Evolutionary conservation across 495 filamentous ascomycete species (phyloP).

Genomic region (Symbiotaphrina buchneri): DNA sequence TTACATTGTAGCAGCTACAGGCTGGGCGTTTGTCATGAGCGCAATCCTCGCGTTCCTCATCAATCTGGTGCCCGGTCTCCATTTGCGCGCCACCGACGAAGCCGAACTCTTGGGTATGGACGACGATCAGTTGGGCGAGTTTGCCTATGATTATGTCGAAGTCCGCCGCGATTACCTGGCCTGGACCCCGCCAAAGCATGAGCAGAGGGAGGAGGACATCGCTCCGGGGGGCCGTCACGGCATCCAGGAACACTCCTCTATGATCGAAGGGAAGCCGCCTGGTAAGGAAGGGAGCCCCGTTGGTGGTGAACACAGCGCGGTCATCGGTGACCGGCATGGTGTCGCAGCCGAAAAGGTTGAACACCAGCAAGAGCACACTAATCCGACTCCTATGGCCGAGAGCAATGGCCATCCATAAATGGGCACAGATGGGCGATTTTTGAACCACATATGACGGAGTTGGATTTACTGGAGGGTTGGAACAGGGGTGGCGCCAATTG

Average conservation of each 20-base stretch:
- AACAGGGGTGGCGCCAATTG: too few relatives aligned
- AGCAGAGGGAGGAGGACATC: constrained; percentile 38
- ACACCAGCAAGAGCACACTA: too few relatives aligned
- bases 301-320: constrained; percentile 15
- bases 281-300: constrained; percentile 19
- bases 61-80: constrained; percentile 71
- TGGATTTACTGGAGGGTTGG: too few relatives aligned
- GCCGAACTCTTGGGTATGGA: constrained; percentile 98
- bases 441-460: too few relatives aligned
- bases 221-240: constrained; percentile 55
- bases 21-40: constrained; percentile 69
- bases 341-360: constrained; percentile 2
- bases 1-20: constrained; percentile 53
- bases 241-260: constrained; percentile 53
- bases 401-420: too few relatives aligned
- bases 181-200: constrained; percentile 72
- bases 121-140: constrained; percentile 95
- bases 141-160: constrained; percentile 98
- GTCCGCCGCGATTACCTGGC: constrained; percentile 92
- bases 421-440: too few relatives aligned
- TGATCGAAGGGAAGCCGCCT: constrained; percentile 38
- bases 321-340: constrained; percentile 15
- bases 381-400: too few relatives aligned
- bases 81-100: constrained; percentile 81
- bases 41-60: constrained; percentile 64